phyloP scores from a whole-genome alignment of 1,139 yeast species.

The Meyerozyma smithsonii region DNA sequence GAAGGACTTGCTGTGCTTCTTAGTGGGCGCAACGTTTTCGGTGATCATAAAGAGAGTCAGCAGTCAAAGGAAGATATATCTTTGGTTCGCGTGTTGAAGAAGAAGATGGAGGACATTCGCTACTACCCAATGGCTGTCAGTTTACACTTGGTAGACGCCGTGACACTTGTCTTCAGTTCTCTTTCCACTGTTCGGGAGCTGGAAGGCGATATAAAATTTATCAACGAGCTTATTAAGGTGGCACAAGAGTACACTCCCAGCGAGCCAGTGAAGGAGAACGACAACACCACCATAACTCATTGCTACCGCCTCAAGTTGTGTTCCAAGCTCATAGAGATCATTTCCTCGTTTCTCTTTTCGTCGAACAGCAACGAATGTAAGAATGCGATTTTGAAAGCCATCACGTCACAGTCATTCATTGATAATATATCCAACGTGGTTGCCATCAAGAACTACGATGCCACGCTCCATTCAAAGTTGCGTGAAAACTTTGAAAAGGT shows the following conservation, averaged over 20 bases:
- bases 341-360: conserved; percentile 69
- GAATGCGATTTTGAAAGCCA: conserved; percentile 38
- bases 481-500: conserved; percentile 40
- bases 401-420: conserved; percentile 35
- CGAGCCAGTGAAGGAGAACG: conserved; percentile 14
- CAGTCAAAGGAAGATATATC: conserved; percentile 21
- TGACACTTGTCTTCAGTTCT: conserved; percentile 60
- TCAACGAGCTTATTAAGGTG: conserved; percentile 38
- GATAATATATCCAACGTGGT: conserved; percentile 27
- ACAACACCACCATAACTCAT: conserved; percentile 24
- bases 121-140: conserved; percentile 55
- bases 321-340: conserved; percentile 67
- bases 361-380: conserved; percentile 39
- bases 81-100: conserved; percentile 56
- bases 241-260: conserved; percentile 14
- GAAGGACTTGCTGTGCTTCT: conserved; percentile 81
- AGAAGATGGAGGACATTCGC: conserved; percentile 48
- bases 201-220: conserved; percentile 46
- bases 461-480: conserved; percentile 42
- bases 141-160: conserved; percentile 58
- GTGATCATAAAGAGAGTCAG: conserved; percentile 20
- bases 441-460: conserved; percentile 22
- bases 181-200: conserved; percentile 59
- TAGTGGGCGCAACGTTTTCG: conserved; percentile 61
- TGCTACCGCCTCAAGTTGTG: conserved; percentile 56